These are phyloP conservation scores for Wickerhamomyces rabaulensis DNA, from an alignment of 805 yeast genomes.

Conservation along the genomic window DNA sequence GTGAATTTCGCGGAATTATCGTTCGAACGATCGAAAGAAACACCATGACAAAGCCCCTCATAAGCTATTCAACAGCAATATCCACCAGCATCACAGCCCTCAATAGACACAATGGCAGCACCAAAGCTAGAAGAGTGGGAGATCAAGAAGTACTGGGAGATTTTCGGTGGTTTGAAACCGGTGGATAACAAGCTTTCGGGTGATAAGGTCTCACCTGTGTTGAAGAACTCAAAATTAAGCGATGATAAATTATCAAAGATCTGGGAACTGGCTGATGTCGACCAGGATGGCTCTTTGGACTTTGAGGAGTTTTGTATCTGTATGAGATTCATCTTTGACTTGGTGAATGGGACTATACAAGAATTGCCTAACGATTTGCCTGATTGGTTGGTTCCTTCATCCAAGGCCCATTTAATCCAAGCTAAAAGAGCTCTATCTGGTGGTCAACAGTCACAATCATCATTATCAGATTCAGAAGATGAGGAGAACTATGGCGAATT, in stretches of 20 bases:
- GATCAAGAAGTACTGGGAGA: constrained; percentile 96
- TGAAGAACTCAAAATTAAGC: constrained; percentile 81
- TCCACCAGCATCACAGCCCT: background rate
- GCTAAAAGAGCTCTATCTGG: constrained; percentile 60
- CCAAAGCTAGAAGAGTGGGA: constrained; percentile 92
- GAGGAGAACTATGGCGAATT: constrained; percentile 36
- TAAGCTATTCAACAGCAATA: background rate
- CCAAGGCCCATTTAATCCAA: constrained; percentile 78
- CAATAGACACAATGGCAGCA: constrained; percentile 15
- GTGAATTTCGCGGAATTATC: background rate
- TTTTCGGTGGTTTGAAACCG: constrained; percentile 86
- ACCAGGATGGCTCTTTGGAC: constrained; percentile 85
- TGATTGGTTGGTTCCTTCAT: constrained; percentile 87
- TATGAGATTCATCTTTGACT: constrained; percentile 90
- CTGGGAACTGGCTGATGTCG: constrained; percentile 93
- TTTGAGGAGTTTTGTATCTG: constrained; percentile 98
- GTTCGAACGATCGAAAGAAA: background rate
- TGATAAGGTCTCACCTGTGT: constrained; percentile 76
- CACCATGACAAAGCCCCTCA: background rate
- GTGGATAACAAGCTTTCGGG: constrained; percentile 74
- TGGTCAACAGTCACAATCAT: constrained; percentile 16
- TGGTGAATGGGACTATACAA: constrained; percentile 66
- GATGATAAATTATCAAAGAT: constrained; percentile 74
- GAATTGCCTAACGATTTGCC: constrained; percentile 74
- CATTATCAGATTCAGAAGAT: constrained; percentile 58